Evolutionary conservation across 2,329 filamentous ascomycete genomes (phyloP), one percentile per base, ranked within the genome.

Genomic region (Cladosporium sp.): DNA sequence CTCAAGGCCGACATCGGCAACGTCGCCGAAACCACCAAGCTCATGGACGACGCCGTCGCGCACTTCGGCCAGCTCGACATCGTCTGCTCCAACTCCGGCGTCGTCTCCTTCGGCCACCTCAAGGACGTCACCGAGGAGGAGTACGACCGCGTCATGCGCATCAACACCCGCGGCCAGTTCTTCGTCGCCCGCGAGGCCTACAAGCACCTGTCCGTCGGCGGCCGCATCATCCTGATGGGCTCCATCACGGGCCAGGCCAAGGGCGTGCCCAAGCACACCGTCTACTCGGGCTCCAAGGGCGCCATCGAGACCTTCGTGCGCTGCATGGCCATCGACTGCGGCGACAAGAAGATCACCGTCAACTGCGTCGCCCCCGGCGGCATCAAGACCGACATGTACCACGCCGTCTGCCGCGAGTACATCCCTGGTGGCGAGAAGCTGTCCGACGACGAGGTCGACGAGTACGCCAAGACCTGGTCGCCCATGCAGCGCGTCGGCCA

Each of bases 1-100:
- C 72, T 86, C 70, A 78, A 83, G 71, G 85, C 84, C 59, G 84
- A 88, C 70, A 78, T 88, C 50, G 76, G 79, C 57, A 73, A 85
- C 53, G 78, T 85, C 39, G 67, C 76, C 53, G 74, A 87, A 68
- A 87, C 83, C 57, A 74, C 77, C 49, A 67, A 69, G 53, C 71
- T 88, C 58, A 85, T 88, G 72, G 74, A 78, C 51, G 68, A 84
- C 62, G 82, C 82, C 48, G 73, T 82, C 55, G 70, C 72, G 58
- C 73, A 79, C 66, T 88, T 82, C 63, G 83, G 83, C 67, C 77
- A 80, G 67, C 75, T 87, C 62, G 75, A 86, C 70, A 84, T 87
- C 59, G 83, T 84, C 62, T 81, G 79, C 74, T 85, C 80, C 63
- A 86, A 86, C 75, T 81, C 78, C 39, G 83, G 77, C 57, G 77